phyloP scores from a whole-genome alignment of 1,139 yeast species.

The Taphrina flavorubra region DNA sequence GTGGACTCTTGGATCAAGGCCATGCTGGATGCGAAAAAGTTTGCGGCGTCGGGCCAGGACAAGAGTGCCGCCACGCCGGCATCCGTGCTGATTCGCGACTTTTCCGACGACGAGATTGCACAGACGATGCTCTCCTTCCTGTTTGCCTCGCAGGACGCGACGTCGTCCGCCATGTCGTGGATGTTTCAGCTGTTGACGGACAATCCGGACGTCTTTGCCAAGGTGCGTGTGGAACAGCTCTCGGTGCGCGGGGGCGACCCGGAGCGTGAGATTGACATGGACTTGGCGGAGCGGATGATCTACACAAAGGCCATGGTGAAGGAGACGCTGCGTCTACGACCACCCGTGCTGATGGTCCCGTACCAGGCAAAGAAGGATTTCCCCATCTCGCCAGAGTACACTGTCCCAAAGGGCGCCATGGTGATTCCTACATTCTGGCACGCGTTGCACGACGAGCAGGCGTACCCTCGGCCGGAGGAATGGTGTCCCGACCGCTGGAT shows the following conservation, averaged over 20 bases:
- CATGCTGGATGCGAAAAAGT: slow-evolving; percentile 76
- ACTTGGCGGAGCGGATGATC: slow-evolving; percentile 79
- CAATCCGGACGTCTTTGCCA: slow-evolving; percentile 83
- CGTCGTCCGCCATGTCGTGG: slow-evolving; percentile 98
- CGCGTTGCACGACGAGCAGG: slow-evolving; percentile 95
- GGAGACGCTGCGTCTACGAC: slow-evolving; percentile 91
- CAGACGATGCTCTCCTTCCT: slow-evolving; percentile 95
- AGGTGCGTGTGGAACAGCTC: slow-evolving; percentile 90
- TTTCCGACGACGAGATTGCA: slow-evolving; percentile 86
- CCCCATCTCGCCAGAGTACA: slow-evolving; percentile 80
- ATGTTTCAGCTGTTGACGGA: slow-evolving; percentile 94
- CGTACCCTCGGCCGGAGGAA: slow-evolving; percentile 88
- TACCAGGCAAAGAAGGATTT: slow-evolving; percentile 85
- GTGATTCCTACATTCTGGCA: slow-evolving; percentile 94
- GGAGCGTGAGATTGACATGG: slow-evolving; percentile 64
- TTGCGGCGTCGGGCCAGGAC: slow-evolving; percentile 54
- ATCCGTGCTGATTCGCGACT: slow-evolving; percentile 72
- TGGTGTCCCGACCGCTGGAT: slow-evolving; percentile 96
- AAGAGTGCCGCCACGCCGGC: slow-evolving; percentile 54
- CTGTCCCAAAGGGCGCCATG: slow-evolving; percentile 97
- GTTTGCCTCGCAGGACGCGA: slow-evolving; percentile 97
- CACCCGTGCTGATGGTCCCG: slow-evolving; percentile 98
- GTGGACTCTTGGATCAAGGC: slow-evolving; percentile 93
- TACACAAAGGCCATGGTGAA: slow-evolving; percentile 89
- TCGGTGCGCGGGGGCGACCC: slow-evolving; percentile 80